These are phyloP conservation scores for Gossypium bickii DNA, from an alignment of 345 rosid genomes.

Conservation along the genomic window DNA sequence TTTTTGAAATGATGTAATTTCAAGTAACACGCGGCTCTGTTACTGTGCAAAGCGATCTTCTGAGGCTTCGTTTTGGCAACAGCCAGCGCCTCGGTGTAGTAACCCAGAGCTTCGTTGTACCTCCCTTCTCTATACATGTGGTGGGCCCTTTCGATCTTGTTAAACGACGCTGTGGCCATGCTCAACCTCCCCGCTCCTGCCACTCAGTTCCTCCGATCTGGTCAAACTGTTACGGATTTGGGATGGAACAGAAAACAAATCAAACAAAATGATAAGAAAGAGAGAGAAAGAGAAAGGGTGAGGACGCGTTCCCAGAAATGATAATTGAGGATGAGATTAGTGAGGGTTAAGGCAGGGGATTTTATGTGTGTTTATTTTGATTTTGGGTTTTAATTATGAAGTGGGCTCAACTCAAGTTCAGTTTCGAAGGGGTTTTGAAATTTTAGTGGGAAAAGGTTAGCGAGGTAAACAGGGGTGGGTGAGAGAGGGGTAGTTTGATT, in stretches of 20 bases:
- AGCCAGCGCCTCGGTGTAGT: constrained; percentile 69
- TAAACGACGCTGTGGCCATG: constrained; percentile 54
- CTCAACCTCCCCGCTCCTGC: background rate
- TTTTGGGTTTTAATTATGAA: too few relatives aligned
- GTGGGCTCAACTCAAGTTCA: too few relatives aligned
- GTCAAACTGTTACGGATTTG: background rate
- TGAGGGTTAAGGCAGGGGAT: background rate
- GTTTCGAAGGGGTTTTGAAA: background rate
- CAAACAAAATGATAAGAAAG: background rate
- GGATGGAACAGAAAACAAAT: background rate
- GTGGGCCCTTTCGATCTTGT: constrained; percentile 82
- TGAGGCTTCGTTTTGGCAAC: constrained; percentile 66
- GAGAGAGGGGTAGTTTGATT: too few relatives aligned
- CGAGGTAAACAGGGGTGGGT: too few relatives aligned
- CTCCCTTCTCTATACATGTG: constrained; percentile 76
- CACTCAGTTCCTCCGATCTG: background rate
- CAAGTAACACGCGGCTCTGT: constrained; percentile 88
- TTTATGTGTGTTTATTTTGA: background rate
- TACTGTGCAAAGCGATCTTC: constrained; percentile 89
- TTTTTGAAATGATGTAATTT: constrained; percentile 72
- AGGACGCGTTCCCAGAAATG: background rate
- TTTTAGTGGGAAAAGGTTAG: background rate
- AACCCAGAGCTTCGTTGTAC: constrained; percentile 60
- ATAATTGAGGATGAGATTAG: background rate
- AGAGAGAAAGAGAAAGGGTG: background rate